Conservation (phyloP, 345 rosid species). For the Sonneratia caseolaris region DNA sequence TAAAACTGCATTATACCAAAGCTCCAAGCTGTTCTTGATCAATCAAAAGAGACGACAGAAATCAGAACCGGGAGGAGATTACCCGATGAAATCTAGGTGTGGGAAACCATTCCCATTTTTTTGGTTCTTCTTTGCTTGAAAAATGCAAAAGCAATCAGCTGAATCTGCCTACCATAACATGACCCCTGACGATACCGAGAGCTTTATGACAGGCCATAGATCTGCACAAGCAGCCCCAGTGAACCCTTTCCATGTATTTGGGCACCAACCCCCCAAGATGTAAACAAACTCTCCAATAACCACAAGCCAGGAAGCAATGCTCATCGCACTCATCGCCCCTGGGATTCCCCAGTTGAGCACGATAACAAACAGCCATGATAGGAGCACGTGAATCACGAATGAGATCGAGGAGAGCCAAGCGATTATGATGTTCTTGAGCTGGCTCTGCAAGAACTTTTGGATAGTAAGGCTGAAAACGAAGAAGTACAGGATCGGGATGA, state of each 20-base stretch:
- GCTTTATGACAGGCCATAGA: slow-evolving; percentile 20
- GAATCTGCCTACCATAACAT: slow-evolving; percentile 21
- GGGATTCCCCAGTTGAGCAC: slow-evolving; percentile 14
- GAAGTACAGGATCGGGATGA: slow-evolving; percentile 12
- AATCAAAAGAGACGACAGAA: not conserved
- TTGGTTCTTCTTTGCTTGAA: too few relatives aligned
- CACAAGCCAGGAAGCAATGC: slow-evolving; percentile 15
- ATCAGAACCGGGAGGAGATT: not conserved
- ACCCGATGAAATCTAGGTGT: not conserved
- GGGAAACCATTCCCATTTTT: not conserved
- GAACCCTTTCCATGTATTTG: slow-evolving; percentile 26
- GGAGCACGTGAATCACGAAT: slow-evolving; percentile 8
- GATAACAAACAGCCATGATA: slow-evolving; percentile 20
- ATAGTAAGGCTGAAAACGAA: slow-evolving; percentile 5
- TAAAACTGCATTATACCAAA: slow-evolving; percentile 27
- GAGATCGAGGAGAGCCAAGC: slow-evolving; percentile 10
- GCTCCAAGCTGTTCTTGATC: slow-evolving; percentile 21
- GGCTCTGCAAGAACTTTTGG: slow-evolving; percentile 15
- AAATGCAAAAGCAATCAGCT: not conserved
- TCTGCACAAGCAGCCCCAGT: slow-evolving; percentile 15
- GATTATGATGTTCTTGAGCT: slow-evolving; percentile 11
- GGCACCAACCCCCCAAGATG: slow-evolving; percentile 26
- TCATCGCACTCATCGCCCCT: slow-evolving; percentile 29
- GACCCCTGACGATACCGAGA: slow-evolving; percentile 24
- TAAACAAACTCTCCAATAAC: slow-evolving; percentile 23